Base-by-base conservation (phyloP, 2,329 filamentous ascomycete genomes). In the Amphichorda felina region DNA sequence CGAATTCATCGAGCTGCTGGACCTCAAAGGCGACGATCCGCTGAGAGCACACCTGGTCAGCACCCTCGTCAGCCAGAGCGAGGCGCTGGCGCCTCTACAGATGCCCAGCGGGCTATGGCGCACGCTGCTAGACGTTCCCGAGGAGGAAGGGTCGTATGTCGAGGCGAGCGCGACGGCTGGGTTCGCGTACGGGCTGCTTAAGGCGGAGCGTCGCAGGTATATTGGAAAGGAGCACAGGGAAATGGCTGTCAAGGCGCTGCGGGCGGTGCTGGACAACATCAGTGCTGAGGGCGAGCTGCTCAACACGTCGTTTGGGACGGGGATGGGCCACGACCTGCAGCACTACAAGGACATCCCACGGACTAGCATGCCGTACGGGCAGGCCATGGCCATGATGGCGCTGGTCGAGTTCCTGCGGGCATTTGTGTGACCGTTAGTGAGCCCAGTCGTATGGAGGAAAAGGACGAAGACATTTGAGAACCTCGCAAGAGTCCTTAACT, bases 301-400 rank as follows among this genome's bases (percentile, higher is more conserved):
- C 33, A 76, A 86, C 49, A 81, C 79, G 1, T 85, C 79, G 43
- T 89, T 88, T 49, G 83, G 83, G 1, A 89, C 83, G 1, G 79
- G 66, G 0, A 87, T 89, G 81, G 83, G 83, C 0, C 65, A 73
- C 43, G 69, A 70, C 38, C 54, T 87, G 50, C 72, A 87, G 57
- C 80, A 85, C 53, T 88, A 89, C 50, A 79, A 81, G 55, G 72
- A 83, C 42, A 87, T 89, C 39, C 69, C 76, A 2, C 58, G 79
- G 41, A 89, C 83, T 3, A 80, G 78, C 45, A 89, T 88, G 83
- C 83, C 82, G 6, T 88, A 88, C 47, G 83, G 83, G 0, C 83
- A 88, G 54, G 80, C 82, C 1, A 87, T 88, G 82, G 82, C 80
- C 1, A 85, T 87, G 42, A 86, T 88, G 77, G 77, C 80, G 1